These are phyloP conservation scores for Phytomonas sp. DNA, from an alignment of 208 protist species.

Conservation along the genomic window DNA sequence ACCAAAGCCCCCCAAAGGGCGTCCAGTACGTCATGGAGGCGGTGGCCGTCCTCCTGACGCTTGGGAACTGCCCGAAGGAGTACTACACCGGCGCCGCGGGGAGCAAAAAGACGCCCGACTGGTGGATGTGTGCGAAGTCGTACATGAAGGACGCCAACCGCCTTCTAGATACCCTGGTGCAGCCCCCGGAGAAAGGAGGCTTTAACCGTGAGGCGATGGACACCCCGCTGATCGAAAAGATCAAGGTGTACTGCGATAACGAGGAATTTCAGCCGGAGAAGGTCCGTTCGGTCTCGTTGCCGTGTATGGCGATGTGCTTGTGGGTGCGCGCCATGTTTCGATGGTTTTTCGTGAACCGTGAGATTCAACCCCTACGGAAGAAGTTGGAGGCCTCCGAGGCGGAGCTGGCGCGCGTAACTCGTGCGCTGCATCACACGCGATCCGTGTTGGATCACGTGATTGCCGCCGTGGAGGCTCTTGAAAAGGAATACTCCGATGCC, in stretches of 20 bases:
- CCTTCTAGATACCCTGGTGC: constrained; percentile 89
- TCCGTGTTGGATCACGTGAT: constrained; percentile 88
- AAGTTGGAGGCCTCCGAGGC: constrained; percentile 77
- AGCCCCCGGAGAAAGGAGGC: constrained; percentile 71
- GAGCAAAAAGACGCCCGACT: constrained; percentile 93
- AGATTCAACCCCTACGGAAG: constrained; percentile 91
- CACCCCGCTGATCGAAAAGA: constrained; percentile 90
- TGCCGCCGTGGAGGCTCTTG: constrained; percentile 88
- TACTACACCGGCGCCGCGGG: constrained; percentile 89
- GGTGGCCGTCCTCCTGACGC: constrained; percentile 92
- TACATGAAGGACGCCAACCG: constrained; percentile 90
- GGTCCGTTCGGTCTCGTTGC: constrained; percentile 90
- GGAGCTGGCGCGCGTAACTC: constrained; percentile 86
- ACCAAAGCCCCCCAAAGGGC: constrained; percentile 93
- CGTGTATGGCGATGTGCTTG: constrained; percentile 96
- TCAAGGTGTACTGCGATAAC: constrained; percentile 91
- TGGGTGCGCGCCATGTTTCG: constrained; percentile 97
- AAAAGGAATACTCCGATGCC: constrained; percentile 90
- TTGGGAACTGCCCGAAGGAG: constrained; percentile 92
- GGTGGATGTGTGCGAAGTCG: constrained; percentile 92
- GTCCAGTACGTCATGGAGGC: constrained; percentile 97
- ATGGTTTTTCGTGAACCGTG: constrained; percentile 95
- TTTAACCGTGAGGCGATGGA: constrained; percentile 94
- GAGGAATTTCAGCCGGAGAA: constrained; percentile 89
- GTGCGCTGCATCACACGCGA: constrained; percentile 85